Percentiles rank a stretch among this genome's conserved stretches.
Evolutionary conservation across 768 basidiomycete genomes (phyloP).

Genomic region (Imleria badia): DNA sequence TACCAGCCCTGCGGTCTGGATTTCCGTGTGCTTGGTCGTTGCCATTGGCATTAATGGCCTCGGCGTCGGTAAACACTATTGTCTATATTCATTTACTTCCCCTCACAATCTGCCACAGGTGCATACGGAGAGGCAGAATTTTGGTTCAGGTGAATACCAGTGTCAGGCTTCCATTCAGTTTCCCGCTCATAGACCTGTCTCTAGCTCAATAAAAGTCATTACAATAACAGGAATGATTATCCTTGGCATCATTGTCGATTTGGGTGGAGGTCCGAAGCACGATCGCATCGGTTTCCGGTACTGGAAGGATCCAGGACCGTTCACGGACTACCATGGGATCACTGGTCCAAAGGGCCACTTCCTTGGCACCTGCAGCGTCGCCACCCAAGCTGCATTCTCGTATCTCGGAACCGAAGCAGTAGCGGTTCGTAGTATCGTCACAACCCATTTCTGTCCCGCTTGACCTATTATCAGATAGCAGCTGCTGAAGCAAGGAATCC

Average conservation of each 20-base stretch:
- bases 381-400: slow-evolving; percentile 59
- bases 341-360: slow-evolving; percentile 51
- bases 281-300: slow-evolving; percentile 51
- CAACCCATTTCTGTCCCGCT: background rate
- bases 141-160: slow-evolving; percentile 38
- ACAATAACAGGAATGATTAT: slow-evolving; percentile 46
- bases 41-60: slow-evolving; percentile 46
- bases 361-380: slow-evolving; percentile 49
- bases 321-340: slow-evolving; percentile 42
- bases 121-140: slow-evolving; percentile 51
- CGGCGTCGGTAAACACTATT: slow-evolving; percentile 35
- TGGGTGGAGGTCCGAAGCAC: slow-evolving; percentile 55
- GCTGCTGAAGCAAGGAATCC: slow-evolving; percentile 55
- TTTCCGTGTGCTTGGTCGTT: slow-evolving; percentile 51
- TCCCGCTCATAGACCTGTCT: background rate
- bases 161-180: background rate
- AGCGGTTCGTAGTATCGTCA: slow-evolving; percentile 30
- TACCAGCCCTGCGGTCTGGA: slow-evolving; percentile 49
- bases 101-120: slow-evolving; percentile 17
- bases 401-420: slow-evolving; percentile 58
- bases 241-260: slow-evolving; percentile 46
- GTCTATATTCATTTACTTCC: background rate
- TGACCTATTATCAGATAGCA: slow-evolving; percentile 32
- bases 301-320: slow-evolving; percentile 57
- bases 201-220: slow-evolving; percentile 52